phyloP scores from a whole-genome alignment of 1,139 yeast genomes.

The Geotrichum fermentans region DNA sequence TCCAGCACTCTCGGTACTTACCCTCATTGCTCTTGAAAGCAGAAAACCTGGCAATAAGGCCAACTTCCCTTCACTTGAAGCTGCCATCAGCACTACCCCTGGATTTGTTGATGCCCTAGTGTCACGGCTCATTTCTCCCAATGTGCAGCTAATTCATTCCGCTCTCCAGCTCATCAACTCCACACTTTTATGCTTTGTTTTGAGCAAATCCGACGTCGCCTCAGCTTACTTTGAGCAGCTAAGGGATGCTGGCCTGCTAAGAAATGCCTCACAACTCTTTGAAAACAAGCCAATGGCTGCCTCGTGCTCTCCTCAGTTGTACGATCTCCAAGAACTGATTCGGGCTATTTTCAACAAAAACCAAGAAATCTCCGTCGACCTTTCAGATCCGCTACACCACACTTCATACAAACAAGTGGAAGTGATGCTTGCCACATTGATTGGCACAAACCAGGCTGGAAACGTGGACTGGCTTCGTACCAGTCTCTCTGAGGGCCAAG shows the following conservation, averaged over 20 bases:
- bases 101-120: constrained; percentile 27
- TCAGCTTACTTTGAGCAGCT: constrained; percentile 25
- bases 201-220: constrained; percentile 24
- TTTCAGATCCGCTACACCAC: constrained; percentile 24
- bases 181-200: constrained; percentile 27
- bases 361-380: constrained; percentile 22
- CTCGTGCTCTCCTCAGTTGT: constrained; percentile 30
- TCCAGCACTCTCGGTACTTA: constrained; percentile 31
- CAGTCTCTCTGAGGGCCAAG: constrained; percentile 27
- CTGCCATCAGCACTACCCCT: constrained; percentile 23
- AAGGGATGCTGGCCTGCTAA: constrained; percentile 30
- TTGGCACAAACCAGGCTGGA: constrained; percentile 26
- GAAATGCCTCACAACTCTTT: constrained; percentile 27
- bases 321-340: constrained; percentile 31
- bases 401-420: constrained; percentile 27
- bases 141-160: constrained; percentile 28
- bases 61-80: constrained; percentile 24
- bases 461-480: constrained; percentile 31
- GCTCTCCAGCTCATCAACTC: constrained; percentile 30
- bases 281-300: constrained; percentile 30
- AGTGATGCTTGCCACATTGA: constrained; percentile 25
- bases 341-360: constrained; percentile 29
- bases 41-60: constrained; percentile 21
- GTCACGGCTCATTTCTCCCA: constrained; percentile 25
- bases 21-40: constrained; percentile 29